Evolutionary conservation across 176 grass and related monocot genomes (phyloP).

Genomic region (Bromus sterilis): DNA sequence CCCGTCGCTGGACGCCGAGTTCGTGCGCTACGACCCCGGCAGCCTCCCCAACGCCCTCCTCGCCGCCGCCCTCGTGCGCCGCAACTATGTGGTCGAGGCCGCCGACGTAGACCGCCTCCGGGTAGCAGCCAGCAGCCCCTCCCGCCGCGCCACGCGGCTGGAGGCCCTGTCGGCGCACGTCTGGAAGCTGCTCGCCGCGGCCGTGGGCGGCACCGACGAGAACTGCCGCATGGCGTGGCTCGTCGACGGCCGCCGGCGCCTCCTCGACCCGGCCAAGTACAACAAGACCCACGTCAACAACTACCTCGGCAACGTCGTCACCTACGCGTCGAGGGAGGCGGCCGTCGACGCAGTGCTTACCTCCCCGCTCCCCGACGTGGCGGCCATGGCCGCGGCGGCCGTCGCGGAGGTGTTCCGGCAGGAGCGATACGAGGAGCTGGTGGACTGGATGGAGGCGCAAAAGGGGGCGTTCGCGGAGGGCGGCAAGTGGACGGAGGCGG

Average conservation of each 20-base stretch:
- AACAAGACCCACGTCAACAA: not conserved
- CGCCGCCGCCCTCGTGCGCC: slow-evolving; percentile 27
- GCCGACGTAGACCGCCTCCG: slow-evolving; percentile 41
- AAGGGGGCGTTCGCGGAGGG: slow-evolving; percentile 24
- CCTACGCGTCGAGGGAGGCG: slow-evolving; percentile 46
- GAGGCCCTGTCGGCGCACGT: slow-evolving; percentile 59
- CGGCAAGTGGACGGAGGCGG: slow-evolving; percentile 64
- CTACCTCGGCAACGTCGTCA: slow-evolving; percentile 58
- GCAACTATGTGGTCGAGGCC: slow-evolving; percentile 46
- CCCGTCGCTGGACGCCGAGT: slow-evolving; percentile 36
- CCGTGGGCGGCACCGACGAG: slow-evolving; percentile 22
- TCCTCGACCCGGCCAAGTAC: slow-evolving; percentile 29
- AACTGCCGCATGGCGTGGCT: slow-evolving; percentile 66
- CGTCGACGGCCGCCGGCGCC: slow-evolving; percentile 41
- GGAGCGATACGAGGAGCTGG: slow-evolving; percentile 58
- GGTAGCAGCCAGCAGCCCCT: not conserved
- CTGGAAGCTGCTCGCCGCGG: slow-evolving; percentile 60
- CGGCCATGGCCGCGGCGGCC: slow-evolving; percentile 18
- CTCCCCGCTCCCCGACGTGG: slow-evolving; percentile 22
- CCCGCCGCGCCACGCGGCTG: slow-evolving; percentile 34
- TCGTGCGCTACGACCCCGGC: slow-evolving; percentile 28
- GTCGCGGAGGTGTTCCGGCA: slow-evolving; percentile 35
- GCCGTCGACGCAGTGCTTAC: slow-evolving; percentile 1
- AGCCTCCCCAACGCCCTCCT: slow-evolving; percentile 39
- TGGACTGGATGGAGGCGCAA: slow-evolving; percentile 74